These are phyloP conservation scores for Cryphonectria carpinicola DNA, from an alignment of 2,329 filamentous ascomycete species.

Conservation along the genomic window DNA sequence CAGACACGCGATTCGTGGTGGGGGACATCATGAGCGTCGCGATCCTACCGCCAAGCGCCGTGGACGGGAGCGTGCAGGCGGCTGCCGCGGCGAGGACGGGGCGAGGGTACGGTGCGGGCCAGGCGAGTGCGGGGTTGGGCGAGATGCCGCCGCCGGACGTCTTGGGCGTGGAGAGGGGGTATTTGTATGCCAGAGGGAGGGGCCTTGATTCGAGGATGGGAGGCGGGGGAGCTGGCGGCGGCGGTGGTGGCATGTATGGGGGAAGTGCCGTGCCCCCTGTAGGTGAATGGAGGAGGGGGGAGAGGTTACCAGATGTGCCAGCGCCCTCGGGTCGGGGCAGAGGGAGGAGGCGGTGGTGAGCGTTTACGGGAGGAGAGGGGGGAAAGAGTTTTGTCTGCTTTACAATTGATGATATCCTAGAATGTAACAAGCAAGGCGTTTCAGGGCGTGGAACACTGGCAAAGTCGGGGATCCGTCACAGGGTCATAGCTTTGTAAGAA, in stretches of 20 bases:
- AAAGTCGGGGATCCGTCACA: not conserved
- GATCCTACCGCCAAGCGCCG: slow-evolving; percentile 73
- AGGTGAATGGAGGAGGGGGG: slow-evolving; percentile 71
- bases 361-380: not conserved
- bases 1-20: slow-evolving; percentile 79
- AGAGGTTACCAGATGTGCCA: slow-evolving; percentile 60
- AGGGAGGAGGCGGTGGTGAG: slow-evolving; percentile 43
- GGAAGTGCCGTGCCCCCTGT: slow-evolving; percentile 41
- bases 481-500: not conserved
- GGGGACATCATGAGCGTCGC: slow-evolving; percentile 88
- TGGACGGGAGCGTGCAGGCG: slow-evolving; percentile 71
- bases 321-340: slow-evolving; percentile 49
- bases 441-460: not conserved
- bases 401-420: slow-evolving; percentile 19
- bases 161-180: slow-evolving; percentile 47
- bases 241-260: slow-evolving; percentile 34
- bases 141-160: slow-evolving; percentile 33
- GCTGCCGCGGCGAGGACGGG: slow-evolving; percentile 54
- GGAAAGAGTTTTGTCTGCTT: not conserved
- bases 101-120: slow-evolving; percentile 44
- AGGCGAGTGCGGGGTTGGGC: slow-evolving; percentile 37
- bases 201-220: slow-evolving; percentile 38
- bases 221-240: slow-evolving; percentile 37
- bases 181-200: slow-evolving; percentile 34
- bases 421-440: slow-evolving; percentile 13